Percentiles rank a stretch among this genome's conserved stretches.
phyloP scores from a whole-genome alignment of 331 rosid genomes.

The Arachis monticola region DNA sequence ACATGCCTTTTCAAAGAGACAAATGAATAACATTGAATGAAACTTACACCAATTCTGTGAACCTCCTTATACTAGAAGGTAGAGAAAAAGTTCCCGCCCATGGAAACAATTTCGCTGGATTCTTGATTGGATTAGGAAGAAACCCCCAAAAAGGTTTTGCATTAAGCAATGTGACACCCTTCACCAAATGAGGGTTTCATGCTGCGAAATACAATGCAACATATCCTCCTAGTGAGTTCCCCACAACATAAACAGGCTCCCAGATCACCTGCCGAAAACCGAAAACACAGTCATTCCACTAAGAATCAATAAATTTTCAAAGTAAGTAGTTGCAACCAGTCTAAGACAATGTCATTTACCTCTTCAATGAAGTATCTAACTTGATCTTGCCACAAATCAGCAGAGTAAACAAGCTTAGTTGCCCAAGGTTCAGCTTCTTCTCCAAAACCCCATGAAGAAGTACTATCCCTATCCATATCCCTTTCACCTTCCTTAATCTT shows the following conservation, averaged over 20 bases:
- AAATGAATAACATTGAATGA: no score
- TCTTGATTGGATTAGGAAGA: constrained; percentile 73
- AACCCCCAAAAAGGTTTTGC: constrained; percentile 99
- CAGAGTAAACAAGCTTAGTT: constrained; percentile 82
- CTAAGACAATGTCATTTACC: constrained; percentile 53
- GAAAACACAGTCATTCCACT: not conserved
- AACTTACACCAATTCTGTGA: constrained; percentile 75
- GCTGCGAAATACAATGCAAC: constrained; percentile 95
- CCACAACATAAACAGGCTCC: constrained; percentile 87
- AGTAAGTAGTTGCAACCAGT: not conserved
- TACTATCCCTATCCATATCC: constrained; percentile 21
- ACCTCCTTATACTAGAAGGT: constrained; percentile 71
- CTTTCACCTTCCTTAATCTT: no score
- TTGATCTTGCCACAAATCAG: constrained; percentile 93
- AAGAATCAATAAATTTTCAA: not conserved
- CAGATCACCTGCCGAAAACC: constrained; percentile 71
- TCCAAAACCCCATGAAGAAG: constrained; percentile 84
- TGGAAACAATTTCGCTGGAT: constrained; percentile 82
- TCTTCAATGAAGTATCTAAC: constrained; percentile 85
- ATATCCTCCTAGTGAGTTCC: constrained; percentile 93
- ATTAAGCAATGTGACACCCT: constrained; percentile 90
- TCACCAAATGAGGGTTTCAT: constrained; percentile 79
- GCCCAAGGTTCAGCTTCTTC: constrained; percentile 95
- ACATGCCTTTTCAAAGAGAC: no score
- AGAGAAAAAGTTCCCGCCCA: constrained; percentile 88